Base-by-base conservation (phyloP, 441 rosid genomes). In the Adansonia madagascariensis region DNA sequence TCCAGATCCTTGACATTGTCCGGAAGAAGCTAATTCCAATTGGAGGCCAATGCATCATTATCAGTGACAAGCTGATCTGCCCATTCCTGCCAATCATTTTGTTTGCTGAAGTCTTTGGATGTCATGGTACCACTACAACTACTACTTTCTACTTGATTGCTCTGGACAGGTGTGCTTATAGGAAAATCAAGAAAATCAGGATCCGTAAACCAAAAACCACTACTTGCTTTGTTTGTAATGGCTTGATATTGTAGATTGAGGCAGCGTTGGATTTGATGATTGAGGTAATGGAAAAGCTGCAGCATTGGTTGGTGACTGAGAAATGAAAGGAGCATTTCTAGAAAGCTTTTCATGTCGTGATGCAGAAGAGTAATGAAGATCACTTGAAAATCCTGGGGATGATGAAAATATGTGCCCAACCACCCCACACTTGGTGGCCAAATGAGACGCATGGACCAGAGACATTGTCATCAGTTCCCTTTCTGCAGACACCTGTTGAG, bases 1-100 rank as follows among this genome's bases (percentile, higher is more conserved):
- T 89, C 96, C 61, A 83, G 76, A 72, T 91, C 87, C 41, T 85
- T 70, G 74, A 82, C 59, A 67, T 59, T 81, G 57, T 92, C 98
- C 27, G 73, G 62, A 64, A 91, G 88, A 84, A 93, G 79, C 73
- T 91, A 94, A 83, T 88, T 89, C 98, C 96, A 95, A 80, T 86
- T 80, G 78, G 92, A 41, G 43, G 86, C 39, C 83, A 94, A 85
- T 65, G 88, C 85, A 80, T 90, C 94, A 57, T 89, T 94, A 75
- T 91, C 96, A 0, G 93, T 83, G 50, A 95, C 87, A 73, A 95
- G 91, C 75, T 94, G 91, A 80, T 93, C 98, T 62, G 98, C 98
- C 98, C 99, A 95, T 31, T 94, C 95, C 75, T 91, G 98, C 98
- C 96, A 95, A 78, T 91, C 94, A 84, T 78, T 87, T 72, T 82